Evolutionary conservation across 2,329 filamentous ascomycete species (phyloP).

Genomic region (Pseudogymnoascus sp.): DNA sequence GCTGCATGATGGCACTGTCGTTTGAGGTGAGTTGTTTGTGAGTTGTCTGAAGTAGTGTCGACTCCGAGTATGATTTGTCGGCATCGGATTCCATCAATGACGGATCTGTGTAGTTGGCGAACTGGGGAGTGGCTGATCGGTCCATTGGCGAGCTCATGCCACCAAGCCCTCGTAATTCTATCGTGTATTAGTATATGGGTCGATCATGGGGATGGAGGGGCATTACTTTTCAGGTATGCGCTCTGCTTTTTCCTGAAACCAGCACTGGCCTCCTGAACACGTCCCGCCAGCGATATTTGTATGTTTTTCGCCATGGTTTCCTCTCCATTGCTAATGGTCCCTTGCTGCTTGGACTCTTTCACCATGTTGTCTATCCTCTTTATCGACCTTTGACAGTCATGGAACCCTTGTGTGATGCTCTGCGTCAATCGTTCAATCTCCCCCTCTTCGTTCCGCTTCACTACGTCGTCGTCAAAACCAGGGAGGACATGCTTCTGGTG

Average conservation of each 20-base stretch:
- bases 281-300: slow-evolving; percentile 78
- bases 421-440: slow-evolving; percentile 89
- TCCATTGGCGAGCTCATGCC: slow-evolving; percentile 50
- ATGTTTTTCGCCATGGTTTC: slow-evolving; percentile 96
- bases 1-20: slow-evolving; percentile 78
- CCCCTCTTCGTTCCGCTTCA: slow-evolving; percentile 76
- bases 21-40: slow-evolving; percentile 57
- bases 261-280: slow-evolving; percentile 87
- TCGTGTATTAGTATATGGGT: slow-evolving; percentile 15
- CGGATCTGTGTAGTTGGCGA: slow-evolving; percentile 63
- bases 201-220: not conserved
- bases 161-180: slow-evolving; percentile 68
- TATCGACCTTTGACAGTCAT: slow-evolving; percentile 82
- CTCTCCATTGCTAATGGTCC: slow-evolving; percentile 70
- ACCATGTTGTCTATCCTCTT: slow-evolving; percentile 84
- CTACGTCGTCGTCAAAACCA: slow-evolving; percentile 90
- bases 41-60: slow-evolving; percentile 61
- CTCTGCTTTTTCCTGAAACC: slow-evolving; percentile 96
- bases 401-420: slow-evolving; percentile 80
- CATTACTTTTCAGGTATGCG: slow-evolving; percentile 82
- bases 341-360: slow-evolving; percentile 64
- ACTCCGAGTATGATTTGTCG: slow-evolving; percentile 86
- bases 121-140: slow-evolving; percentile 43
- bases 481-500: slow-evolving; percentile 97
- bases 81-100: slow-evolving; percentile 89